phyloP scores from a whole-genome alignment of 2,329 filamentous ascomycete genomes.

The Dryadomyces quercivorus region DNA sequence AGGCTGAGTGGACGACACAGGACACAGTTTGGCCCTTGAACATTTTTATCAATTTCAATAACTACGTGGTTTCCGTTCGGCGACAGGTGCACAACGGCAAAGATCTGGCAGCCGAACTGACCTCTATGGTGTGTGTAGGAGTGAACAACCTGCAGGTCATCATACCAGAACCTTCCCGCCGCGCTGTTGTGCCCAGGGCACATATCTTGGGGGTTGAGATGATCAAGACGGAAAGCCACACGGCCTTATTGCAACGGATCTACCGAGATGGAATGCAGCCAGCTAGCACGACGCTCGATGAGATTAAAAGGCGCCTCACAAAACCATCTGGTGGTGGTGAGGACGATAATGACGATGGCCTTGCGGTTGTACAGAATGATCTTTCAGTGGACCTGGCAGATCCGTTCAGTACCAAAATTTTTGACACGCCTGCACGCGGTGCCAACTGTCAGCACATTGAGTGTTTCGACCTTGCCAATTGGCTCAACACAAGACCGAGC shows the following conservation, averaged over 20 bases:
- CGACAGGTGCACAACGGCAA: conserved; percentile 62
- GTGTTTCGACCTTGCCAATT: conserved; percentile 82
- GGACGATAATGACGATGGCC: conserved; percentile 45
- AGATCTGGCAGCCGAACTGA: conserved; percentile 67
- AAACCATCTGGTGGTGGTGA: conserved; percentile 8
- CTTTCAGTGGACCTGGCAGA: conserved; percentile 53
- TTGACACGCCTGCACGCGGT: conserved; percentile 60
- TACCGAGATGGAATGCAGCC: conserved; percentile 24
- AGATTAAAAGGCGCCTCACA: conserved; percentile 39
- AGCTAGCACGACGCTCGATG: conserved; percentile 35
- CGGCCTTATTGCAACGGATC: conserved; percentile 28
- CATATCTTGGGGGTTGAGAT: conserved; percentile 56
- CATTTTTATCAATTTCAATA: conserved; percentile 59
- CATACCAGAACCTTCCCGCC: conserved; percentile 17
- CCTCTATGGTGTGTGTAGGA: conserved; percentile 43
- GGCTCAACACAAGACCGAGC: conserved; percentile 53
- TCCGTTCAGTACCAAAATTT: conserved; percentile 53
- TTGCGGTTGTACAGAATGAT: conserved; percentile 44
- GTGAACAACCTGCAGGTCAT: conserved; percentile 49
- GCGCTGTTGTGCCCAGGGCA: conserved; percentile 7
- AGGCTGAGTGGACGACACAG: conserved; percentile 48
- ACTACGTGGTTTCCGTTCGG: conserved; percentile 39
- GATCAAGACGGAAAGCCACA: conserved; percentile 42
- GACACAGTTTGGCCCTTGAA: conserved; percentile 60
- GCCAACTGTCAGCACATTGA: conserved; percentile 62